phyloP scores from a whole-genome alignment of 2,329 filamentous ascomycete species.

The Fusarium sp. region DNA sequence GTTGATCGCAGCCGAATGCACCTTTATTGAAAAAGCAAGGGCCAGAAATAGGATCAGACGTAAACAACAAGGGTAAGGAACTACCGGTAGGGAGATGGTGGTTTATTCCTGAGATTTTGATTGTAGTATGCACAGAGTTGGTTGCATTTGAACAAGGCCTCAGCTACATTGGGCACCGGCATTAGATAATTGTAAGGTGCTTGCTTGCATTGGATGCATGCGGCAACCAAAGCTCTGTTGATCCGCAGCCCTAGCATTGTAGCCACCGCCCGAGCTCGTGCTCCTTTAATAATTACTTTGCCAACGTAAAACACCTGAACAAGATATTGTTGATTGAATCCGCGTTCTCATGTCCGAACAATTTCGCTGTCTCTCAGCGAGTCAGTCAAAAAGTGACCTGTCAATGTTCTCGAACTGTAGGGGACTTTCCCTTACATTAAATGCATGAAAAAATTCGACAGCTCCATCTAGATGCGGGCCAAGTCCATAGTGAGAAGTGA shows the following conservation, averaged over 20 bases:
- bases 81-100: neutral
- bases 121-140: no score
- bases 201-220: conserved; percentile 10
- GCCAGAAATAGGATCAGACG: neutral
- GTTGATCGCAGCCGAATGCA: conserved; percentile 6
- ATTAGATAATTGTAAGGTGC: conserved; percentile 14
- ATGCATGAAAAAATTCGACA: conserved; percentile 11
- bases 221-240: conserved; percentile 10
- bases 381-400: conserved; percentile 4
- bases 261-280: neutral
- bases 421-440: conserved; percentile 20
- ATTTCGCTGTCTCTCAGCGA: neutral
- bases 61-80: neutral
- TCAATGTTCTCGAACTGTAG: conserved; percentile 7
- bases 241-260: neutral
- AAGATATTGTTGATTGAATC: neutral
- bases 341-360: neutral
- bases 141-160: conserved; percentile 8
- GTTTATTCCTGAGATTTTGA: neutral
- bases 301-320: neutral
- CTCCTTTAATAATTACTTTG: neutral
- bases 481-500: conserved; percentile 8
- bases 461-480: conserved; percentile 2
- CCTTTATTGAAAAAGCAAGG: conserved; percentile 3
- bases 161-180: conserved; percentile 2